Evolutionary conservation across 495 filamentous ascomycete species (phyloP).

Genomic region (Penicillium lividum): DNA sequence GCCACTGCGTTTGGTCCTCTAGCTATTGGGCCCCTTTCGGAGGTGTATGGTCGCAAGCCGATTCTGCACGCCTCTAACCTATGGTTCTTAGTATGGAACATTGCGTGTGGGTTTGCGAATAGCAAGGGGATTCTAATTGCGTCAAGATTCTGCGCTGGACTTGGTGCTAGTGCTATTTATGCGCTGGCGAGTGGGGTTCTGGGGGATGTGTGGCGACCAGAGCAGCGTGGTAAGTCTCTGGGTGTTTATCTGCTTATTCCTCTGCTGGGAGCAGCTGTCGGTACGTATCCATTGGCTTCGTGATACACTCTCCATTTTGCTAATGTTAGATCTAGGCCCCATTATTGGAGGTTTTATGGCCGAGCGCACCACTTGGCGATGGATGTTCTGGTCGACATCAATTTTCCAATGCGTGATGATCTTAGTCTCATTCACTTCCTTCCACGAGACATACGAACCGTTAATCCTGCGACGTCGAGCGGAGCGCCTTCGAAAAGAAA

Average conservation of each 20-base stretch:
- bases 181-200: conserved; percentile 47
- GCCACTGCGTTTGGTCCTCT: conserved; percentile 67
- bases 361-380: conserved; percentile 57
- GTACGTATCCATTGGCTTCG: conserved; percentile 8
- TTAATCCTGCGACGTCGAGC: conserved; percentile 56
- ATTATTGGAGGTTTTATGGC: conserved; percentile 55
- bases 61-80: conserved; percentile 57
- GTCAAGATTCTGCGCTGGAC: conserved; percentile 48
- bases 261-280: conserved; percentile 54
- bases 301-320: background rate
- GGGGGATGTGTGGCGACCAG: conserved; percentile 39
- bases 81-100: conserved; percentile 59
- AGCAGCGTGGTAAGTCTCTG: conserved; percentile 57
- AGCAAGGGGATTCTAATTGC: conserved; percentile 45
- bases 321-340: conserved; percentile 29
- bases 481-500: conserved; percentile 52
- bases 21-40: conserved; percentile 63
- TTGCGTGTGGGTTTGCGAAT: conserved; percentile 46
- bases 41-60: conserved; percentile 65
- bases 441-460: conserved; percentile 63
- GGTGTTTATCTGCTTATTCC: conserved; percentile 57
- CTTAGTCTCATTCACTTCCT: conserved; percentile 19
- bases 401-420: conserved; percentile 29
- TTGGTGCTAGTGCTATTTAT: conserved; percentile 47
- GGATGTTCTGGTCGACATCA: conserved; percentile 51